Percentiles rank a stretch among this genome's conserved stretches.
Conservation (phyloP, 108 stramenopile species). For the Mediolabrus comicus region DNA sequence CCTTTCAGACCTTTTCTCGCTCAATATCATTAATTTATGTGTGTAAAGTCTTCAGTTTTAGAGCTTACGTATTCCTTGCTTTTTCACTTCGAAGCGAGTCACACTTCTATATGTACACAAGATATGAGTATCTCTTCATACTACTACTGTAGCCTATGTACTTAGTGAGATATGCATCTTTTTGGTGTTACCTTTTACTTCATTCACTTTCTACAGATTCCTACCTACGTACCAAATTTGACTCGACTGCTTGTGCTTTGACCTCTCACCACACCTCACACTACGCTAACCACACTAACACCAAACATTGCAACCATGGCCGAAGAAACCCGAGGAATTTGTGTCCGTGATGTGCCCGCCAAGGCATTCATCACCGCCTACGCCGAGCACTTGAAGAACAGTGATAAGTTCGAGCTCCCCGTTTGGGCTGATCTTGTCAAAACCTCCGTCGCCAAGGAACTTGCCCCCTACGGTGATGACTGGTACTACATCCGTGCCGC, state of each 20-base stretch:
- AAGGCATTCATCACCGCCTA: slow-evolving; percentile 91
- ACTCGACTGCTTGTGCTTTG: too few species aligned
- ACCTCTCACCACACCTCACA: background rate
- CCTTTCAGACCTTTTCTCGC: background rate
- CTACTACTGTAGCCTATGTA: too few species aligned
- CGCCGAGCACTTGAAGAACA: slow-evolving; percentile 98
- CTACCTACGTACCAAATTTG: too few species aligned
- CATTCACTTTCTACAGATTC: too few species aligned
- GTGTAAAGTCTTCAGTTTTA: background rate
- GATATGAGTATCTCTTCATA: too few species aligned
- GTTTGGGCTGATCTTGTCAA: slow-evolving; percentile 98
- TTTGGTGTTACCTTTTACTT: too few species aligned
- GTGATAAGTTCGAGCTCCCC: slow-evolving; percentile 97
- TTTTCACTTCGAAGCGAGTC: too few species aligned
- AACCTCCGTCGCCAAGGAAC: slow-evolving; percentile 97
- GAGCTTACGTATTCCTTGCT: too few species aligned
- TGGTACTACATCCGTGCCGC: slow-evolving; percentile 99
- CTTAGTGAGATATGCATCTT: too few species aligned
- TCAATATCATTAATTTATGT: background rate
- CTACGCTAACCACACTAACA: background rate
- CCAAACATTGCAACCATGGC: slow-evolving; percentile 33
- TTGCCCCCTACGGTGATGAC: slow-evolving; percentile 98
- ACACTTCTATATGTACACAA: too few species aligned
- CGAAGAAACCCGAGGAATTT: slow-evolving; percentile 88
- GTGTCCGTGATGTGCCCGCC: slow-evolving; percentile 91